Conservation (phyloP, 2,329 filamentous ascomycete species). For the Pseudocercospora fijiensis region DNA sequence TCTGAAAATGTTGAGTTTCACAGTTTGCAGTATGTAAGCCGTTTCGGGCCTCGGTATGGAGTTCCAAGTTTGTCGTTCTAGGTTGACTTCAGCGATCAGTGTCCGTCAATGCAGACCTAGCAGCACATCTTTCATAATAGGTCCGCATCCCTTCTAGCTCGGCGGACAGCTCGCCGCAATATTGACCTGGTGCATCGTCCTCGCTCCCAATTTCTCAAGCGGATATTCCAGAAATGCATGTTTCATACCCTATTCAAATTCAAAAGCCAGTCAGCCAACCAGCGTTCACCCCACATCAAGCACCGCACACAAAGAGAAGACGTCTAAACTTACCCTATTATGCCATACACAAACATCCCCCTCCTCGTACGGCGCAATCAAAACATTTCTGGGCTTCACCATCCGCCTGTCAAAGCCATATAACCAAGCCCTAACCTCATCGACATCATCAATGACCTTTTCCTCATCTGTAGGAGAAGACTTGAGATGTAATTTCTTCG, state of each 20-base stretch:
- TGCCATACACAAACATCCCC: conserved; percentile 5
- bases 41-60: background rate
- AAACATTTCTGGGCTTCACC: conserved; percentile 7
- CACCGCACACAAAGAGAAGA: too few species aligned
- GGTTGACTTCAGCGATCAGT: background rate
- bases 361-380: conserved; percentile 6
- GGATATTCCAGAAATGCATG: conserved; percentile 7
- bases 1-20: background rate
- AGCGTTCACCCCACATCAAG: too few species aligned
- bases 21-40: background rate
- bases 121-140: background rate
- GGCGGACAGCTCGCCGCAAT: conserved; percentile 3
- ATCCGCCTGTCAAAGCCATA: conserved; percentile 3
- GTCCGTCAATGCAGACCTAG: background rate
- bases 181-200: conserved; percentile 7
- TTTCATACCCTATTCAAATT: background rate
- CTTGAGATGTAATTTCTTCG: conserved; percentile 1
- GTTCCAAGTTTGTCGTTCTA: background rate
- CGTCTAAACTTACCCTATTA: background rate
- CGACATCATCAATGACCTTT: conserved; percentile 4
- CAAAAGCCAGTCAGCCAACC: background rate
- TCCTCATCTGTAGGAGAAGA: background rate
- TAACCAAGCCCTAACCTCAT: conserved; percentile 1
- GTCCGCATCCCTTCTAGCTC: background rate
- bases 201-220: background rate